These are phyloP conservation scores for Stromatinia cepivora DNA, from an alignment of 2,329 filamentous ascomycete species.

Conservation along the genomic window DNA sequence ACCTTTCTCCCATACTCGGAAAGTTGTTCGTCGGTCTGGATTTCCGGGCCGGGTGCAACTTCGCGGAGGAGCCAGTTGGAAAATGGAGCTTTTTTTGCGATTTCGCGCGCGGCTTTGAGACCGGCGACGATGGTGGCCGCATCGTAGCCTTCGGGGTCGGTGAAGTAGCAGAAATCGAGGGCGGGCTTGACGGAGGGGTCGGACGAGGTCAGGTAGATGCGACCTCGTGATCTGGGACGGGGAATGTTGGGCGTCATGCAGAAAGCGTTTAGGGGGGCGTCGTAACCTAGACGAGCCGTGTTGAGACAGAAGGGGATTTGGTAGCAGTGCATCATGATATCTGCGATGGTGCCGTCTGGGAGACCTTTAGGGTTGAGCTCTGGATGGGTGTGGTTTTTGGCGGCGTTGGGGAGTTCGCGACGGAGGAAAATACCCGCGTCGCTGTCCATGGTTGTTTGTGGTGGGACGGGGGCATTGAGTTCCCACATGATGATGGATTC, in stretches of 20 bases:
- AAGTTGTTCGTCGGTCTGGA: slow-evolving; percentile 74
- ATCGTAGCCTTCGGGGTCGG: slow-evolving; percentile 57
- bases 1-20: slow-evolving; percentile 76
- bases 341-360: slow-evolving; percentile 71
- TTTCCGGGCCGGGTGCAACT: slow-evolving; percentile 43
- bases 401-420: slow-evolving; percentile 69
- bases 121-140: slow-evolving; percentile 48
- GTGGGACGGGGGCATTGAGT: slow-evolving; percentile 45
- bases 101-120: slow-evolving; percentile 41
- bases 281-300: slow-evolving; percentile 75
- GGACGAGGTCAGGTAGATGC: slow-evolving; percentile 54
- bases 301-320: slow-evolving; percentile 91
- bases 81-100: slow-evolving; percentile 44
- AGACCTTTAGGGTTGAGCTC: slow-evolving; percentile 43
- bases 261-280: slow-evolving; percentile 50
- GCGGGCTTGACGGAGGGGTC: slow-evolving; percentile 47
- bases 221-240: slow-evolving; percentile 61
- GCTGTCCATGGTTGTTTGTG: slow-evolving; percentile 53
- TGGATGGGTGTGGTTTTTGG: slow-evolving; percentile 49
- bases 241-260: slow-evolving; percentile 58
- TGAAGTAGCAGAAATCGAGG: slow-evolving; percentile 58
- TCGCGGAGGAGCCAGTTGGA: slow-evolving; percentile 45
- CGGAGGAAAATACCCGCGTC: slow-evolving; percentile 66
- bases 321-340: slow-evolving; percentile 97
- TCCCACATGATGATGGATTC: slow-evolving; percentile 52